Conservation (phyloP, 257 asterid species). For the Solanum habrochaites region DNA sequence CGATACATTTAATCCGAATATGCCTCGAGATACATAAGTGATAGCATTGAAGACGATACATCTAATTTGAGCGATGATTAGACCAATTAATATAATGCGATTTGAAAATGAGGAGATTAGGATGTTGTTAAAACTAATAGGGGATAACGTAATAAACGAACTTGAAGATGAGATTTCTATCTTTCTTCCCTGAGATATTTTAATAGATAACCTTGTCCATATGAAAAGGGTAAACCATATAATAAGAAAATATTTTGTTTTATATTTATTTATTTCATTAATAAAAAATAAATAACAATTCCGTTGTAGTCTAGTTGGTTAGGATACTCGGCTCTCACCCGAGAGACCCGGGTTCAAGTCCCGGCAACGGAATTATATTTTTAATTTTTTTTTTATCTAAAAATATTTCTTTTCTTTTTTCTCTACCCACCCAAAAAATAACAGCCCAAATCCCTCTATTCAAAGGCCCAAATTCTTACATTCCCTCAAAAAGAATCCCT, state of each 20-base stretch:
- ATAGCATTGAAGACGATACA: too few species aligned
- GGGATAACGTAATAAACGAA: too few species aligned
- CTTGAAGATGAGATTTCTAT: too few species aligned
- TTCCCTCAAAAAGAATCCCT: neutral
- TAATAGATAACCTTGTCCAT: neutral
- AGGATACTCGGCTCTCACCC: conserved; percentile 99
- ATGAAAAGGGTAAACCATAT: neutral
- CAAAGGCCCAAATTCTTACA: neutral
- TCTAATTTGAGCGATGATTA: too few species aligned
- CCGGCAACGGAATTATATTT: conserved; percentile 40
- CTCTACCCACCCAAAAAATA: neutral
- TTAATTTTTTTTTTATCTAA: too few species aligned
- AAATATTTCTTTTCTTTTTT: neutral
- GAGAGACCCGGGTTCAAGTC: conserved; percentile 93
- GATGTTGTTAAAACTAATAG: too few species aligned
- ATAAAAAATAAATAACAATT: neutral
- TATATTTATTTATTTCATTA: too few species aligned
- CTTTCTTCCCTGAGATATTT: neutral
- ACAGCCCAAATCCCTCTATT: neutral
- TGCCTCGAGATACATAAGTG: too few species aligned
- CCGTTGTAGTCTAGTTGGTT: conserved; percentile 97
- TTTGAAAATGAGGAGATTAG: too few species aligned
- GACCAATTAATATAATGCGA: too few species aligned
- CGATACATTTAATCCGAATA: too few species aligned
- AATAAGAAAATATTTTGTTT: too few species aligned